A percentile compares a stretch with the other conserved stretches of the same genome.
Conservation (phyloP, 495 filamentous ascomycete genomes). For the Podospora appendiculata region DNA sequence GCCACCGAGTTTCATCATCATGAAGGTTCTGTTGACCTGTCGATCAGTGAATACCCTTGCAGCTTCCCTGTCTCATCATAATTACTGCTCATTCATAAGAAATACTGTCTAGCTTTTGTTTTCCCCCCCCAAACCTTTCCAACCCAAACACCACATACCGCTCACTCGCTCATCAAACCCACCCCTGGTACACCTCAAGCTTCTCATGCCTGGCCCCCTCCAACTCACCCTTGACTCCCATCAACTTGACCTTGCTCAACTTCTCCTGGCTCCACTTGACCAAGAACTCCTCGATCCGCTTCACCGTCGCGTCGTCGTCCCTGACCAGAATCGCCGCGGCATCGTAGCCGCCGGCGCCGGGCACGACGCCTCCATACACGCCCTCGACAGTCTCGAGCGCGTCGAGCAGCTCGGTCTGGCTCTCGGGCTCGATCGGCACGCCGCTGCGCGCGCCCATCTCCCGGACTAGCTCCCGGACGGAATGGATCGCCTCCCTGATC, state of each 20-base stretch:
- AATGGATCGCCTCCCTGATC: slow-evolving; percentile 27
- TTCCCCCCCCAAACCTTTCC: too few relatives aligned
- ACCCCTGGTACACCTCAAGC: slow-evolving; percentile 52
- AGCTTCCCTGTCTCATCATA: too few relatives aligned
- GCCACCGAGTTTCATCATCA: too few relatives aligned
- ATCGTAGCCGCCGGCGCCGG: slow-evolving; percentile 92
- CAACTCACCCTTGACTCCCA: slow-evolving; percentile 80
- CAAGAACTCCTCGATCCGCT: slow-evolving; percentile 55
- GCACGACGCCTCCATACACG: slow-evolving; percentile 85
- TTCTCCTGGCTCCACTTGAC: slow-evolving; percentile 57
- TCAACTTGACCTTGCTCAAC: slow-evolving; percentile 63
- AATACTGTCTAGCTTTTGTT: too few relatives aligned
- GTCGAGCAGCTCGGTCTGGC: slow-evolving; percentile 79
- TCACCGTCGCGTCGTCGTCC: slow-evolving; percentile 62
- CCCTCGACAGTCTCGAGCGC: slow-evolving; percentile 63
- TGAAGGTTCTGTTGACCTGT: too few relatives aligned
- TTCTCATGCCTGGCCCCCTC: slow-evolving; percentile 70
- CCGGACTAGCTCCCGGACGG: slow-evolving; percentile 50
- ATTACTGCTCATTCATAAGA: too few relatives aligned
- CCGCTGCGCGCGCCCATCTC: slow-evolving; percentile 64
- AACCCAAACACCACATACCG: too few relatives aligned
- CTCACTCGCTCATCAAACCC: slow-evolving; percentile 31
- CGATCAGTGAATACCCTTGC: too few relatives aligned
- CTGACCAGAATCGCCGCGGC: slow-evolving; percentile 73
- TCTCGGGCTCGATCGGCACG: slow-evolving; percentile 86